Evolutionary conservation across 2,329 filamentous ascomycete species (phyloP).

Genomic region (Zasmidium cellare): DNA sequence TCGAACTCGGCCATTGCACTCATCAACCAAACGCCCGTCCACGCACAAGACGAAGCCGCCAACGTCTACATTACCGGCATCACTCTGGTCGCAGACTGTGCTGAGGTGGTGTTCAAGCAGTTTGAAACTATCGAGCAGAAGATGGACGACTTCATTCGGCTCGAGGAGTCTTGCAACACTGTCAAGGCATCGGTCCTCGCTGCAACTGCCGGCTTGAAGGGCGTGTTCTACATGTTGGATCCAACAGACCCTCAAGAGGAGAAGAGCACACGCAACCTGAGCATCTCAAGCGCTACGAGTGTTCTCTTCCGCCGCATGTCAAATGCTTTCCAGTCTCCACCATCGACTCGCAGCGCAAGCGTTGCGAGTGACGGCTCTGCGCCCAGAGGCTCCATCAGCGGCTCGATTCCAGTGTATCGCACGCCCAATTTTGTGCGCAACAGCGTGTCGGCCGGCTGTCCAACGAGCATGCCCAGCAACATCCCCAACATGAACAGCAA

Average conservation of each 20-base stretch:
- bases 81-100: slow-evolving; percentile 47
- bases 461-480: slow-evolving; percentile 38
- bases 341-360: slow-evolving; percentile 23
- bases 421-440: slow-evolving; percentile 39
- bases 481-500: slow-evolving; percentile 15
- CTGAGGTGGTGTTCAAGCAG: slow-evolving; percentile 43
- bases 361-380: slow-evolving; percentile 22
- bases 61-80: slow-evolving; percentile 48
- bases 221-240: slow-evolving; percentile 49
- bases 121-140: slow-evolving; percentile 42
- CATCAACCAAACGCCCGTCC: slow-evolving; percentile 43
- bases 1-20: slow-evolving; percentile 45
- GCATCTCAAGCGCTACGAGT: slow-evolving; percentile 28
- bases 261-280: slow-evolving; percentile 23
- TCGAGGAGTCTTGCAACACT: slow-evolving; percentile 46
- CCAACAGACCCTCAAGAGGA: slow-evolving; percentile 16
- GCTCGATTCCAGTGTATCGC: slow-evolving; percentile 27
- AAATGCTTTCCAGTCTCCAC: slow-evolving; percentile 29
- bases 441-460: slow-evolving; percentile 38
- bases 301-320: slow-evolving; percentile 36
- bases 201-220: slow-evolving; percentile 44
- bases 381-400: slow-evolving; percentile 15
- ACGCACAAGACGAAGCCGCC: slow-evolving; percentile 43
- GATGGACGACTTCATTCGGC: slow-evolving; percentile 47
- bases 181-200: slow-evolving; percentile 44